Conservation (phyloP, 768 basidiomycete genomes). For the Tubosaeta sp. region DNA sequence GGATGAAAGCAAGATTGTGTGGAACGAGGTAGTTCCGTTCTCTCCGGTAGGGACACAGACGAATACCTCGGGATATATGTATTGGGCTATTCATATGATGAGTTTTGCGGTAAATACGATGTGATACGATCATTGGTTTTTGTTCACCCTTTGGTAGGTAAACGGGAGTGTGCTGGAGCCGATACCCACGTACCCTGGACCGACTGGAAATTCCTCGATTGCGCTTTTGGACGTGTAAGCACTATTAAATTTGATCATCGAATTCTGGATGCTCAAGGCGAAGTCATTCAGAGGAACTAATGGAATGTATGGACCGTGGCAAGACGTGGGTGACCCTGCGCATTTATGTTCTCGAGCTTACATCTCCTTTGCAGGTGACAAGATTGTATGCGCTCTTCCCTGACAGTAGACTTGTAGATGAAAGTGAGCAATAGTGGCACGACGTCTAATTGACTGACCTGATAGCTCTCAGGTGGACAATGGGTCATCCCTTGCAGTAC, state of each 20-base stretch:
- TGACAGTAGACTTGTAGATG: conserved; percentile 64
- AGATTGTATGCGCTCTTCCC: conserved; percentile 58
- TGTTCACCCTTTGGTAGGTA: conserved; percentile 37
- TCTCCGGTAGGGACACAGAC: conserved; percentile 55
- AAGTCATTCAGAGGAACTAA: conserved; percentile 51
- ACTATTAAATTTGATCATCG: neutral
- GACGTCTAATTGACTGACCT: neutral
- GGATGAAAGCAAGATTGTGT: conserved; percentile 56
- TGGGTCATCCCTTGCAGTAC: conserved; percentile 77
- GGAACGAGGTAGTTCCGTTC: conserved; percentile 75
- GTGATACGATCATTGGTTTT: neutral
- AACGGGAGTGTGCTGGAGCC: conserved; percentile 51
- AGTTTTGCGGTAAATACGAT: conserved; percentile 43
- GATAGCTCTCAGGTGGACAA: conserved; percentile 45
- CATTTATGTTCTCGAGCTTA: neutral
- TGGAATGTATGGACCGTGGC: conserved; percentile 74
- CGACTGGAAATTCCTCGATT: conserved; percentile 52
- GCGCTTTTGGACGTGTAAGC: conserved; percentile 73
- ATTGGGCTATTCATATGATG: conserved; percentile 66
- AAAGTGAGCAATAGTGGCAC: conserved; percentile 33
- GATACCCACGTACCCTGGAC: conserved; percentile 59
- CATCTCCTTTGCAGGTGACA: conserved; percentile 47
- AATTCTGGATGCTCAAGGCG: conserved; percentile 1
- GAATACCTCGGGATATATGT: conserved; percentile 66
- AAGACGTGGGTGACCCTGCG: conserved; percentile 51